These are phyloP conservation scores for Ilyonectria robusta DNA, from an alignment of 2,329 filamentous ascomycete genomes.

Conservation along the genomic window DNA sequence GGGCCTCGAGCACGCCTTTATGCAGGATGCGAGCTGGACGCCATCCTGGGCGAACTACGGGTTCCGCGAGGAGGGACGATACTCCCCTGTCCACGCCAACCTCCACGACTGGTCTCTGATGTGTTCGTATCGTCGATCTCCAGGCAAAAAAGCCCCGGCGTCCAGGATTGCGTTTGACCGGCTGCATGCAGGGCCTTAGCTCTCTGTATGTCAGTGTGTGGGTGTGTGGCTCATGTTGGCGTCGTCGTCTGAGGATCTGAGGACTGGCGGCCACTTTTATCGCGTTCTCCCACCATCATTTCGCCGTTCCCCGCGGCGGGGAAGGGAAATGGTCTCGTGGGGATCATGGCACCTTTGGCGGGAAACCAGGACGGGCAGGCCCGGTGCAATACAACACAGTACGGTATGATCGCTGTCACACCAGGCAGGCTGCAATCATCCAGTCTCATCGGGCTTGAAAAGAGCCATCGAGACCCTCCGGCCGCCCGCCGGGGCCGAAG, in stretches of 20 bases:
- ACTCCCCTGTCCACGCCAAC: not conserved
- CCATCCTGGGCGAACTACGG: slow-evolving; percentile 22
- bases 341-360: not conserved
- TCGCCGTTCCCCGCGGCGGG: not conserved
- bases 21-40: slow-evolving; percentile 8
- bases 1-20: slow-evolving; percentile 11
- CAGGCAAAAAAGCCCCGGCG: slow-evolving; percentile 28
- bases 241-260: not conserved
- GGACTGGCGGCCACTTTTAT: slow-evolving; percentile 2
- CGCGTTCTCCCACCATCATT: slow-evolving; percentile 3
- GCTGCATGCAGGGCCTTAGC: slow-evolving; percentile 39
- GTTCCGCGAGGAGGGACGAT: slow-evolving; percentile 17
- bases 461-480: slow-evolving; percentile 26
- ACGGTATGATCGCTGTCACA: slow-evolving; percentile 12
- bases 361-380: slow-evolving; percentile 7
- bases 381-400: not conserved
- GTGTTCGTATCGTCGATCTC: slow-evolving; percentile 42
- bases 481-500: slow-evolving; percentile 35
- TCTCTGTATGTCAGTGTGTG: not conserved
- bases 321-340: not conserved
- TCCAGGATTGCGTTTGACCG: slow-evolving; percentile 39
- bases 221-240: not conserved
- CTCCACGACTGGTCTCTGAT: slow-evolving; percentile 1
- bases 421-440: slow-evolving; percentile 21
- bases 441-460: slow-evolving; percentile 19